phyloP scores from a whole-genome alignment of 257 asterid species.

The Capsicum rhomboideum region DNA sequence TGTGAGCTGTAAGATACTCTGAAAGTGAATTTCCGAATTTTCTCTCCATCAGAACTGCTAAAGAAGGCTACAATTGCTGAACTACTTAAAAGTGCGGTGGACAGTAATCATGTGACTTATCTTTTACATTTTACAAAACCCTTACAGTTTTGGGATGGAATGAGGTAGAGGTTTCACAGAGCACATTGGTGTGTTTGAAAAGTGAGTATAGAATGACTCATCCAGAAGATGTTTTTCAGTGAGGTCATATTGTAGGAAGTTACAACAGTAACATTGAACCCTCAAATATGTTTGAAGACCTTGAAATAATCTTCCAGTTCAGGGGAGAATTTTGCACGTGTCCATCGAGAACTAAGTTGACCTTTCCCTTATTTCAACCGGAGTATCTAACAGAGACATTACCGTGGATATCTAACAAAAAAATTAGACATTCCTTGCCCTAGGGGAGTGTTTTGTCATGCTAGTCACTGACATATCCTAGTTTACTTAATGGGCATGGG shows the following conservation, averaged over 20 bases:
- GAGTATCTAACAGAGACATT: not conserved
- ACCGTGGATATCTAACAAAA: not conserved
- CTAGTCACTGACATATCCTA: not conserved
- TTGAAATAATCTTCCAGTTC: not conserved
- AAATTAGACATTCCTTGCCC: slow-evolving; percentile 1
- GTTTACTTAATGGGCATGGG: not conserved
- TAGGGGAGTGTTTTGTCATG: not conserved
- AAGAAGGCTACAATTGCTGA: too few species aligned
- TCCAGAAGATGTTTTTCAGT: not conserved
- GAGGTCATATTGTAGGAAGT: not conserved
- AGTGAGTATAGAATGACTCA: not conserved
- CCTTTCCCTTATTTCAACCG: not conserved
- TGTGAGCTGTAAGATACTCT: too few species aligned
- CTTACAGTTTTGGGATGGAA: not conserved
- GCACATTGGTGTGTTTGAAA: not conserved
- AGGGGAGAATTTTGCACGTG: not conserved
- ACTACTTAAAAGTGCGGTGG: too few species aligned
- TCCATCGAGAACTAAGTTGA: not conserved
- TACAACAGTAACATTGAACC: not conserved
- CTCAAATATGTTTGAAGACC: not conserved
- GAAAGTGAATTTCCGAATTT: too few species aligned
- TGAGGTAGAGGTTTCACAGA: not conserved
- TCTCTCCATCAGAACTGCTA: too few species aligned
- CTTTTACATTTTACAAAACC: not conserved
- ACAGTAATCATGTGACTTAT: not conserved